phyloP scores from a whole-genome alignment of 306 rosid species.

The Medicago arabica region DNA sequence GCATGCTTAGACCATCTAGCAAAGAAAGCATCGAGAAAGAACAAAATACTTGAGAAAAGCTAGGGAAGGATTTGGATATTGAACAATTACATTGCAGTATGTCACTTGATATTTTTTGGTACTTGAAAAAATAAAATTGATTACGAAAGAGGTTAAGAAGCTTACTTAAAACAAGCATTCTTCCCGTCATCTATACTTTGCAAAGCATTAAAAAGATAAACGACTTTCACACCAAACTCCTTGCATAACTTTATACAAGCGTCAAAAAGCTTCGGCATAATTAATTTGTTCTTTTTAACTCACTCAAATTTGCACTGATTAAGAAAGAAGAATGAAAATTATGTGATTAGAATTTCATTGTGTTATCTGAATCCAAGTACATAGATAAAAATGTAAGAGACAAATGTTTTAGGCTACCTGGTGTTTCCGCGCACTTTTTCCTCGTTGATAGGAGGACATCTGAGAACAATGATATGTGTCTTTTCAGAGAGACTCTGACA shows the following conservation, averaged over 20 bases:
- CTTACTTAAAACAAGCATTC: conserved; percentile 82
- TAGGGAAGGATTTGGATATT: conserved; percentile 21
- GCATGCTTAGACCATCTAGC: conserved; percentile 20
- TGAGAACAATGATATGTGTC: conserved; percentile 70
- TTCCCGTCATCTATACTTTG: conserved; percentile 73
- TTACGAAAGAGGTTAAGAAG: conserved; percentile 30
- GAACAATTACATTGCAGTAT: conserved; percentile 18
- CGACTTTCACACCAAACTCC: conserved; percentile 69
- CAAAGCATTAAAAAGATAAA: conserved; percentile 78
- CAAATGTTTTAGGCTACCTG: conserved; percentile 58
- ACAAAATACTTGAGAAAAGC: conserved; percentile 12
- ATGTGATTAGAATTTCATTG: conserved; percentile 13
- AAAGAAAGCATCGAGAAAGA: conserved; percentile 3
- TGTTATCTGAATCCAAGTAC: conserved; percentile 4
- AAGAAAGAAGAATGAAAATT: conserved; percentile 29
- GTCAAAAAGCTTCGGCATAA: conserved; percentile 75
- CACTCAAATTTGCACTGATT: conserved; percentile 62
- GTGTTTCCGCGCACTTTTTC: conserved; percentile 53
- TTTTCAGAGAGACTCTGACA: conserved; percentile 84
- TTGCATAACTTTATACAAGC: conserved; percentile 81
- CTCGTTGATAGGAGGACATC: conserved; percentile 87
- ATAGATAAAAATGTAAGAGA: conserved; percentile 22
- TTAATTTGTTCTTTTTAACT: conserved; percentile 85
- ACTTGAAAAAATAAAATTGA: conserved; percentile 2
- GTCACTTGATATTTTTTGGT: conserved; percentile 31